phyloP scores from a whole-genome alignment of 2,329 filamentous ascomycete genomes.

The Chrysoporthe austroafricana region DNA sequence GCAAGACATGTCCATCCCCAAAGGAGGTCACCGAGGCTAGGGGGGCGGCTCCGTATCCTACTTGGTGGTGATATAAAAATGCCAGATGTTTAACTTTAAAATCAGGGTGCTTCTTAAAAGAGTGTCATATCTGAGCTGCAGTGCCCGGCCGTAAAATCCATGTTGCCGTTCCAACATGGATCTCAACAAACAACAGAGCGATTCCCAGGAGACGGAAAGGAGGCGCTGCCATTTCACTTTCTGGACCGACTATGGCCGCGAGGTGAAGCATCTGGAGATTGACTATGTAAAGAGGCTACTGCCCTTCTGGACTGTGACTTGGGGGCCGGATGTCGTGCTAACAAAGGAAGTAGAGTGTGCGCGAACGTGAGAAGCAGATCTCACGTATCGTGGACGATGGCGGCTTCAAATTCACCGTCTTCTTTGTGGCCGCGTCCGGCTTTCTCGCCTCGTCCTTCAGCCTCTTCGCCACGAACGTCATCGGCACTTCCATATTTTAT shows the following conservation, averaged over 20 bases:
- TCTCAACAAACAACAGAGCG: not conserved
- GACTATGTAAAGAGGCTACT: conserved; percentile 13
- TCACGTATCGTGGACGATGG: conserved; percentile 26
- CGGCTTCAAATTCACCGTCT: conserved; percentile 36
- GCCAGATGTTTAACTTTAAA: not conserved
- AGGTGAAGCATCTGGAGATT: conserved; percentile 19
- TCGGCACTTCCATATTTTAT: conserved; percentile 35
- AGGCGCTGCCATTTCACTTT: not conserved
- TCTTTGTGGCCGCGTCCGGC: conserved; percentile 34
- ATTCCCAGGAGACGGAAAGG: not conserved
- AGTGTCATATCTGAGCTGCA: not conserved
- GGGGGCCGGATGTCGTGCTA: not conserved
- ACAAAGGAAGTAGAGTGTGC: not conserved
- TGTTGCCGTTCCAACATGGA: not conserved
- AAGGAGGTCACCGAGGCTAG: not conserved
- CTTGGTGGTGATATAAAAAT: too few relatives aligned
- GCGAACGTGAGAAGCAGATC: conserved; percentile 24
- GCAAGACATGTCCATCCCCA: not conserved
- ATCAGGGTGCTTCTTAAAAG: not conserved
- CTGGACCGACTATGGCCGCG: conserved; percentile 18
- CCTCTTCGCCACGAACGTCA: conserved; percentile 37
- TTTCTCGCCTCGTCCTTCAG: conserved; percentile 38
- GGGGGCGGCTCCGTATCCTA: not conserved
- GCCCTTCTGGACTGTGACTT: not conserved
- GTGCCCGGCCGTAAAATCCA: not conserved